Evolutionary conservation across 768 basidiomycete genomes (phyloP), one percentile per base, ranked within the genome.

Genomic region (Suillus americanus): DNA sequence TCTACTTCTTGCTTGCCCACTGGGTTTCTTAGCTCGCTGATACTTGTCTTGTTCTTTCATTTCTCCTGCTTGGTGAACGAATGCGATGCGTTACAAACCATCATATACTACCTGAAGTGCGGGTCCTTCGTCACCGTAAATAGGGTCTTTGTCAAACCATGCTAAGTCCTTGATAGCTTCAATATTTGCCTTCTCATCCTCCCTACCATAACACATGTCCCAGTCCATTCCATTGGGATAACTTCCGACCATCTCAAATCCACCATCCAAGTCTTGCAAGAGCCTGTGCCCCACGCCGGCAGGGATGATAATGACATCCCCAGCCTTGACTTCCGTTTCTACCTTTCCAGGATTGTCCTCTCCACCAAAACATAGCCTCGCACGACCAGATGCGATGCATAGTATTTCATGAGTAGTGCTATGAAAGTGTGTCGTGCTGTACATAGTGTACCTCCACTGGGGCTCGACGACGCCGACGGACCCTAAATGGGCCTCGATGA

Each of bases 371-470:
- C 78, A 77, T n/a, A 81, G 48, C 33, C 61, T 71, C 16, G 78
- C 81, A 30, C 73, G 63, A 1, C 81, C 80, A 6, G 62, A 55
- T 13, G 68, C 66, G 45, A 81, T 69, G 54, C 75, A 75, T 62
- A 82, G 67, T 18, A 82, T 73, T 63, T 81, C 80, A 74, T 82
- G 78, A 14, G 77, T 77, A 46, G 78, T 81, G n/a, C 76, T 77
- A 65, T 82, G 80, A 68, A 77, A 83, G 67, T 82, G 80, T 30
- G 76, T 74, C 33, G 71, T 71, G 50, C 62, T 66, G 72, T 80
- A 81, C 79, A 80, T 80, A 30, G 78, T 75, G 69, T 78, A 82
- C 16, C 77, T 75, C 80, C 81, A 81, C 62, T 77, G 73, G 3
- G 81, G 80, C 41, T 65, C 64, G n/a, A 76, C 75, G 18, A 77